Evolutionary conservation across 2,329 filamentous ascomycete species (phyloP).

Genomic region (Juglanconis oblonga): DNA sequence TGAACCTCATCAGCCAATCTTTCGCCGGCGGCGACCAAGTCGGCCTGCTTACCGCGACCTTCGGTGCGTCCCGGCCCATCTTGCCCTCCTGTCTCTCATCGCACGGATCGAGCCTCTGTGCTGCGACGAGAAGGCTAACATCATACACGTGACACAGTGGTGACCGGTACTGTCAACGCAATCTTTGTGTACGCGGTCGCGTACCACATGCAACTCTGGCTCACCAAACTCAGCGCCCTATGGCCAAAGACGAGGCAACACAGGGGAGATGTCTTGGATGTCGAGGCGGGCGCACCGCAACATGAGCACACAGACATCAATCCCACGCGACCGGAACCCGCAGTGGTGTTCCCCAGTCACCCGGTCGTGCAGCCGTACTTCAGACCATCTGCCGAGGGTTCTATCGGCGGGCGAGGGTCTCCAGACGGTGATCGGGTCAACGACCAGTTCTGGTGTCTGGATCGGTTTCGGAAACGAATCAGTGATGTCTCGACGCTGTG

Average conservation of each 20-base stretch:
- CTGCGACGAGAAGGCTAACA: slow-evolving; percentile 8
- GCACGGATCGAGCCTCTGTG: not conserved
- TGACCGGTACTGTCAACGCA: slow-evolving; percentile 31
- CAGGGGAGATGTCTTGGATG: slow-evolving; percentile 6
- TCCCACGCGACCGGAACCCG: not conserved
- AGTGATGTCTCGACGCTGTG: slow-evolving; percentile 22
- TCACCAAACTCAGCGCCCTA: slow-evolving; percentile 2
- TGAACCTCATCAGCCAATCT: slow-evolving; percentile 39
- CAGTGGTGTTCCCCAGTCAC: not conserved
- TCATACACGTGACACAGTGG: slow-evolving; percentile 20
- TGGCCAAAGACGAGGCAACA: not conserved
- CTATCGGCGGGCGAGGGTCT: not conserved
- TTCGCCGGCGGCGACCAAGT: slow-evolving; percentile 31
- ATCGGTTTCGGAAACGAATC: slow-evolving; percentile 18
- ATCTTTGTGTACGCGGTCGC: slow-evolving; percentile 27
- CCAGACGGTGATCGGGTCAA: not conserved
- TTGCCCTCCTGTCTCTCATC: not conserved
- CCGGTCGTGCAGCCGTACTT: not conserved
- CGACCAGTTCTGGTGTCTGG: not conserved
- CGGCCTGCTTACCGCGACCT: slow-evolving; percentile 42
- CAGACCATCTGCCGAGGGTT: not conserved
- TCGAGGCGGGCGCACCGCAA: not conserved
- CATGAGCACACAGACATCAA: not conserved
- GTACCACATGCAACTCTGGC: slow-evolving; percentile 24
- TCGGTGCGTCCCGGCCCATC: slow-evolving; percentile 32